phyloP scores from a whole-genome alignment of 768 basidiomycete genomes.

The Lactarius sp. region DNA sequence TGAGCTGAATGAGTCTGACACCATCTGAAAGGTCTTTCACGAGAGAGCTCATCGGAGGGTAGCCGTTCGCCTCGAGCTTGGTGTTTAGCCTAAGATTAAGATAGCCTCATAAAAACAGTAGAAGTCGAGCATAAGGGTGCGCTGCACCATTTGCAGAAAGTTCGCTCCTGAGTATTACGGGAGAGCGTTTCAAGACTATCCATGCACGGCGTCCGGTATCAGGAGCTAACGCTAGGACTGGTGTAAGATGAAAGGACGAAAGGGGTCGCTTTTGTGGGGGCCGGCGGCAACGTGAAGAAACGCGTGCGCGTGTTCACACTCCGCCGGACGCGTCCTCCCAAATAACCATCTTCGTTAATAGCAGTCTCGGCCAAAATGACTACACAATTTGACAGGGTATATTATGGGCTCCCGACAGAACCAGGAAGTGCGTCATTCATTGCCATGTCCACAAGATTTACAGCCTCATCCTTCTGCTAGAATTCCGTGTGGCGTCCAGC shows the following conservation, averaged over 20 bases:
- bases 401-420: conserved; percentile 64
- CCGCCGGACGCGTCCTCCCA: conserved; percentile 23
- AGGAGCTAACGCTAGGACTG: background rate
- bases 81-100: conserved; percentile 82
- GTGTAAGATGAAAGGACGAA: background rate
- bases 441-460: background rate
- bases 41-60: conserved; percentile 85
- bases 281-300: background rate
- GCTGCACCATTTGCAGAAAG: conserved; percentile 85
- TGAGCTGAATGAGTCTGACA: conserved; percentile 90
- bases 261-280: no score
- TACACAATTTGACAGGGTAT: conserved; percentile 85
- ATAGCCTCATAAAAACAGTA: conserved; percentile 17
- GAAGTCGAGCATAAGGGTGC: conserved; percentile 20
- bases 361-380: conserved; percentile 42
- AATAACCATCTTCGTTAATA: background rate
- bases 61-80: conserved; percentile 79
- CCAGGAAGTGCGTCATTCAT: conserved; percentile 69
- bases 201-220: conserved; percentile 31
- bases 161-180: conserved; percentile 44
- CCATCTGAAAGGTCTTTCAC: conserved; percentile 92
- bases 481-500: conserved; percentile 81
- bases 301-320: conserved; percentile 23
- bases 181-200: conserved; percentile 62
- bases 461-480: conserved; percentile 35